A percentile compares a stretch with the other conserved stretches of the same genome.
phyloP scores from a whole-genome alignment of 176 grass and related monocot species.

The Thalia dealbata region DNA sequence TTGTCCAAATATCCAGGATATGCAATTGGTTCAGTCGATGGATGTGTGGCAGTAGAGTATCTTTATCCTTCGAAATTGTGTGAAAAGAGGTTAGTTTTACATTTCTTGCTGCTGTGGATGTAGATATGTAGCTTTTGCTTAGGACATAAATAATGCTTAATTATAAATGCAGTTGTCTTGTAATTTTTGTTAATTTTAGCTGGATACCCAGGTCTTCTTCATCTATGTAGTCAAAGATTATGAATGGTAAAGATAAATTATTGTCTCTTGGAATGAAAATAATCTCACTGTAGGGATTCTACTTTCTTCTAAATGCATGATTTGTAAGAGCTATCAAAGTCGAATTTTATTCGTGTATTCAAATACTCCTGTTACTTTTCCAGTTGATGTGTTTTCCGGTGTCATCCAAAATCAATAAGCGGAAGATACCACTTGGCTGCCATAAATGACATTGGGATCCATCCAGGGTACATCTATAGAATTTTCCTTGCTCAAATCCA shows the following conservation, averaged over 20 bases:
- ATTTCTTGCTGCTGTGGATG: constrained; percentile 8
- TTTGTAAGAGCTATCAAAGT: background rate
- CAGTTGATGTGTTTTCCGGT: constrained; percentile 59
- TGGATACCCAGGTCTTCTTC: background rate
- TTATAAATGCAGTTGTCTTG: background rate
- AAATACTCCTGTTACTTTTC: background rate
- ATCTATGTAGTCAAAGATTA: background rate
- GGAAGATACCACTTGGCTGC: constrained; percentile 41
- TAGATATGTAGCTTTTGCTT: background rate
- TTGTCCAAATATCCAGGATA: constrained; percentile 38
- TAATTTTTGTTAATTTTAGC: background rate
- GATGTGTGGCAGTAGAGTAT: constrained; percentile 51
- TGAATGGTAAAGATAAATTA: background rate
- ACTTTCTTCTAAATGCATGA: background rate
- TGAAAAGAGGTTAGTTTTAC: constrained; percentile 46
- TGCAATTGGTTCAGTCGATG: constrained; percentile 37
- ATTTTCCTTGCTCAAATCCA: constrained; percentile 8
- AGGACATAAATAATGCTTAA: background rate
- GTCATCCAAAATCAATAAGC: constrained; percentile 58
- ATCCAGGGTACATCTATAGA: constrained; percentile 42
- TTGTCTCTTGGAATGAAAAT: background rate
- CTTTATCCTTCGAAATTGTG: constrained; percentile 32
- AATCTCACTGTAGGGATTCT: background rate
- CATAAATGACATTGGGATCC: constrained; percentile 44
- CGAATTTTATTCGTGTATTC: background rate